Base-by-base conservation (phyloP, 306 rosid species). In the Crataegus laevigata region DNA sequence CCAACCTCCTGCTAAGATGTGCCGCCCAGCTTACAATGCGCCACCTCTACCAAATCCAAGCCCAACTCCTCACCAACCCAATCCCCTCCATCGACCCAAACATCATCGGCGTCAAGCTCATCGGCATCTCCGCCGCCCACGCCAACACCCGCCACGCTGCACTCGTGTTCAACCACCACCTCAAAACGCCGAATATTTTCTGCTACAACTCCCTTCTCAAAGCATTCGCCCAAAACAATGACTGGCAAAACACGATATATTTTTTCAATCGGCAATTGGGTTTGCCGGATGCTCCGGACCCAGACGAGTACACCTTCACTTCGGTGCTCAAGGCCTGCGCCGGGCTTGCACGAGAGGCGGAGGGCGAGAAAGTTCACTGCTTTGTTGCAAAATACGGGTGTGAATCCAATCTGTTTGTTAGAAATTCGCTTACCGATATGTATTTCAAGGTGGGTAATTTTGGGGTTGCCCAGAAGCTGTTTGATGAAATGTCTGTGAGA, bases 251-350 rank as follows among this genome's bases (percentile, higher is more conserved):
- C 17, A 81, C 83, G 18, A 67, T 84, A 8, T 8, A 30, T 62
- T 74, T 71, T 69, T 81, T 81, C 79, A 84, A 81, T 43, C 19
- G 24, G 43, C 78, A 34, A 65, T 51, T 78, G 74, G 14, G 34
- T 1, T 54, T 69, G 66, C 77, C 83, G 7, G 17, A 28, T 67
- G 85, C 85, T 25, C 85, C 85, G 11, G 6, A 21, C 75, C 85
- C 85, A 2, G 88, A 81, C 28, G 85, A 84, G 47, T 81, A 78
- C 72, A 81, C 88, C 6, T 81, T 84, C 77, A 84, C 88, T 67
- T 81, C 85, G 60, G 83, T 81, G 21, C 79, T 84, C 75, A 84
- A 84, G 77, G 88, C 88, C 78, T 78, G 88, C 71, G 83, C 85
- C 43, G 85, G 85, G 34, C 76, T 84, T 67, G 61, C 79, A 45